Evolutionary conservation across 768 basidiomycete species (phyloP), one percentile per base, ranked within the genome.

Genomic region (Boletus patriciae): DNA sequence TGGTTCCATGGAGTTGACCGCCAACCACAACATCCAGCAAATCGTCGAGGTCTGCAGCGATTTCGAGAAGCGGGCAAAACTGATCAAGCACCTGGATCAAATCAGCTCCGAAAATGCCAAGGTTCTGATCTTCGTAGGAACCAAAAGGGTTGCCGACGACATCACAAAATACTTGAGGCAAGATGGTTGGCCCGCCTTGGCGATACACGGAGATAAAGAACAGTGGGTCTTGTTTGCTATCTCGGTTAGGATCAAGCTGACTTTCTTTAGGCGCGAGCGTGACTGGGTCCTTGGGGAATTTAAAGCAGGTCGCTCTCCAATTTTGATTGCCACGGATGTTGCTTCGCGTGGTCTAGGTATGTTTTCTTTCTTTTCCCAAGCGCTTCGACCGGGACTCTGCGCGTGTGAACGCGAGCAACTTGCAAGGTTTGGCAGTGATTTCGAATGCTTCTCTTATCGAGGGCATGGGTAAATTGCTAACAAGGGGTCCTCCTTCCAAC

Each of bases 181-280:
- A 80, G 97, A 99, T 68, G 97, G 97, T 15, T 99, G 97, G 97
- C 97, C 97, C n/a, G 97, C 97, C 15, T 79, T 99, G 37, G 96
- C 97, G 52, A 99, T 99, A 67, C 97, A 99, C 70, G 97, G 97
- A 67, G 97, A 99, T 79, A 99, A 99, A 76, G 94, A 94, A 79
- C 94, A 97, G 91, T 95, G 71, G 64, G 90, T 80, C 7, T 4
- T 18, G 4, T 19, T 34, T 50, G 9, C 47, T 11, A 33, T 37
- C n/a, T 21, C n/a, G n/a, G 12, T 12, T 15, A 21, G 9, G 27
- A 15, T 50, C 6, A 25, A 29, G 16, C 43, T 51, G 59, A 42
- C 66, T 45, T 25, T 6, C 12, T 34, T 12, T 57, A 94, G 91
- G 68, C 91, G 92, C 55, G 97, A 99, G 78, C 95, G 97, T 78